These are phyloP conservation scores for Mallotus nudiflorus DNA, from an alignment of 345 rosid genomes.

Conservation along the genomic window DNA sequence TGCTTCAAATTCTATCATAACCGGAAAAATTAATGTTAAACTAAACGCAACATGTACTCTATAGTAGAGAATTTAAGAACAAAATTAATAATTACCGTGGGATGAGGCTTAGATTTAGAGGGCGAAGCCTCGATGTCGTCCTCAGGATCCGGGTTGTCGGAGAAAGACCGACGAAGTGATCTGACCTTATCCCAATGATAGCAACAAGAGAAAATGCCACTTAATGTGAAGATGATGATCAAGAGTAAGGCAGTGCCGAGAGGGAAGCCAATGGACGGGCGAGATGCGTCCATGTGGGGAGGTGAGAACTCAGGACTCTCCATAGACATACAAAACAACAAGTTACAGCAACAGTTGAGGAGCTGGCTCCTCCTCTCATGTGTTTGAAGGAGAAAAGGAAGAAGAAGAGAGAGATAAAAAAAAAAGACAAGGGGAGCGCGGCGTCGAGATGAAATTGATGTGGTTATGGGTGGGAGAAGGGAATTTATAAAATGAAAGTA, in stretches of 20 bases:
- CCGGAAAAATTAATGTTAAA: not conserved
- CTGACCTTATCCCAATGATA: constrained; percentile 97
- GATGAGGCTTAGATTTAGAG: constrained; percentile 39
- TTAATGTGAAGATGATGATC: constrained; percentile 76
- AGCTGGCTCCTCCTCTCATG: constrained; percentile 29
- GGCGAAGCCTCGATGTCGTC: constrained; percentile 55
- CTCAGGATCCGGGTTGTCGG: constrained; percentile 42
- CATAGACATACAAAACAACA: constrained; percentile 35
- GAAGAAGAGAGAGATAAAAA: not conserved
- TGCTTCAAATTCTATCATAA: constrained; percentile 65
- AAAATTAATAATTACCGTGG: constrained; percentile 38
- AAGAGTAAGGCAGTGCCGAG: constrained; percentile 91
- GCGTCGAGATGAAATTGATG: not conserved
- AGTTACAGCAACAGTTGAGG: not conserved
- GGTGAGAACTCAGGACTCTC: constrained; percentile 73
- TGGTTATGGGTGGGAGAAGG: not conserved
- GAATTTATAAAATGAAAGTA: constrained; percentile 33
- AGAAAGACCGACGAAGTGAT: constrained; percentile 68
- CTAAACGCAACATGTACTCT: not conserved
- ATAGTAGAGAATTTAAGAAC: not conserved
- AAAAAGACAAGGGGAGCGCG: too few relatives aligned
- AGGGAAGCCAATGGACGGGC: constrained; percentile 93
- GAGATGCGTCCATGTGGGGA: constrained; percentile 70
- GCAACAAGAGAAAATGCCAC: constrained; percentile 96
- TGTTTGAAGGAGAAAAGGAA: constrained; percentile 6